These are phyloP conservation scores for Intubia oerlemansii DNA, from an alignment of 2,329 filamentous ascomycete genomes.

Conservation along the genomic window DNA sequence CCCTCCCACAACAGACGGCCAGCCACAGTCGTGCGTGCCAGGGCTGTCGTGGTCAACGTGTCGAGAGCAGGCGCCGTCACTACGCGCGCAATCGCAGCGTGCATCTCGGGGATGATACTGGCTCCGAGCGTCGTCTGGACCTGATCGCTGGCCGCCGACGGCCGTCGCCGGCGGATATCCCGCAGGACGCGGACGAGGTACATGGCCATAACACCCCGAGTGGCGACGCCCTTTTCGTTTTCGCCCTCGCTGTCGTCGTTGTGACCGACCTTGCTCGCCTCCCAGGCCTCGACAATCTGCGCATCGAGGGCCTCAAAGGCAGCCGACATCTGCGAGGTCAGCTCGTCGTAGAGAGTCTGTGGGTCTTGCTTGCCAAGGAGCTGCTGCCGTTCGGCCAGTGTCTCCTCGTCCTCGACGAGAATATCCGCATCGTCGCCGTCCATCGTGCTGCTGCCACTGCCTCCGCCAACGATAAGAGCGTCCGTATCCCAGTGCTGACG, in stretches of 20 bases:
- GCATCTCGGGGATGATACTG: constrained; percentile 39
- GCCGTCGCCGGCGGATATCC: constrained; percentile 48
- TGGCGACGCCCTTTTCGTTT: too few relatives aligned
- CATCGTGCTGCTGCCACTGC: too few relatives aligned
- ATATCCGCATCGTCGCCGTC: too few relatives aligned
- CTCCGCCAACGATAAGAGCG: too few relatives aligned
- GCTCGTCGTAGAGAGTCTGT: constrained; percentile 13
- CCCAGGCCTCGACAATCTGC: constrained; percentile 30
- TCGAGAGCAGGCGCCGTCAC: constrained; percentile 28
- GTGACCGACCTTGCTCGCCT: constrained; percentile 16
- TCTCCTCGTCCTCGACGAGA: constrained; percentile 55
- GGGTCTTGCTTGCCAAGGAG: constrained; percentile 43
- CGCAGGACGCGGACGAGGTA: constrained; percentile 56
- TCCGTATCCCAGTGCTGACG: constrained; percentile 58
- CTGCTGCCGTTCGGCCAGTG: constrained; percentile 42
- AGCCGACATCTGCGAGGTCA: constrained; percentile 13
- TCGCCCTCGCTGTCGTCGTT: constrained; percentile 26
- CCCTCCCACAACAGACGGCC: constrained; percentile 65
- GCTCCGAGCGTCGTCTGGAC: constrained; percentile 27
- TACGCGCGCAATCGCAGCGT: constrained; percentile 34
- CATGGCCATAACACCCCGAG: constrained; percentile 29
- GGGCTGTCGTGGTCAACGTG: constrained; percentile 19
- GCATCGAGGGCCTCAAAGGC: constrained; percentile 26
- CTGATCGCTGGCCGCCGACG: constrained; percentile 11
- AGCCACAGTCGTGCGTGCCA: constrained; percentile 26